These are phyloP conservation scores for Clathrospora elynae DNA, from an alignment of 2,329 filamentous ascomycete species.

Conservation along the genomic window DNA sequence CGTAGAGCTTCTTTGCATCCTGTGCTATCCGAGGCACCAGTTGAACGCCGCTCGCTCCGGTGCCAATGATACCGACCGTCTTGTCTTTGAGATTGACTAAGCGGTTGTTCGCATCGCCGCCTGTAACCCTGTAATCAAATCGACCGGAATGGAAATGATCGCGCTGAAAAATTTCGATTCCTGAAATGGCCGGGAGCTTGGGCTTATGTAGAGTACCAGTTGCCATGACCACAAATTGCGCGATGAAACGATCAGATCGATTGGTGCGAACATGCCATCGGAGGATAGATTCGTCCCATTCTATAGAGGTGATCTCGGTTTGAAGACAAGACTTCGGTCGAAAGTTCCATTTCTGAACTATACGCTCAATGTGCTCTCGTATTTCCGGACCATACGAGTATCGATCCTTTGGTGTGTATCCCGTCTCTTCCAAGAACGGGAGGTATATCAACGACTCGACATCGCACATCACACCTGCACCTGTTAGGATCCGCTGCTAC, in stretches of 20 bases:
- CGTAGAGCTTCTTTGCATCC: constrained; percentile 58
- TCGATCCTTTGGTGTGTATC: constrained; percentile 57
- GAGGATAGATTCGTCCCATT: constrained; percentile 56
- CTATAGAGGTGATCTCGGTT: constrained; percentile 49
- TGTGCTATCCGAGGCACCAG: constrained; percentile 50
- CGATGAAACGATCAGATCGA: constrained; percentile 36
- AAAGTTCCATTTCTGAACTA: too few relatives aligned
- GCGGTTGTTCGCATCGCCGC: constrained; percentile 25
- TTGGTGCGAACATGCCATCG: constrained; percentile 34
- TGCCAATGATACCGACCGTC: constrained; percentile 44
- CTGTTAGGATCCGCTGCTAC: too few relatives aligned
- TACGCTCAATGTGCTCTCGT: constrained; percentile 2
- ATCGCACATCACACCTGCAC: constrained; percentile 58
- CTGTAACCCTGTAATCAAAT: constrained; percentile 36
- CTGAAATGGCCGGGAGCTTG: constrained; percentile 39
- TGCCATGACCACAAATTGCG: constrained; percentile 50
- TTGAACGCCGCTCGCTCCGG: constrained; percentile 42
- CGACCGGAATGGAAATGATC: constrained; percentile 40
- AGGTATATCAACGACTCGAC: constrained; percentile 64
- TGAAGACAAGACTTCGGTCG: too few relatives aligned
- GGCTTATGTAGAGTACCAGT: constrained; percentile 52
- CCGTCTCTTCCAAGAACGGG: constrained; percentile 12
- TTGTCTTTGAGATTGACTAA: constrained; percentile 47
- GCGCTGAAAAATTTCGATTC: constrained; percentile 29
- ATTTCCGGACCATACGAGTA: constrained; percentile 34